phyloP scores from a whole-genome alignment of 306 rosid species.

The Amphicarpaea edgeworthii region DNA sequence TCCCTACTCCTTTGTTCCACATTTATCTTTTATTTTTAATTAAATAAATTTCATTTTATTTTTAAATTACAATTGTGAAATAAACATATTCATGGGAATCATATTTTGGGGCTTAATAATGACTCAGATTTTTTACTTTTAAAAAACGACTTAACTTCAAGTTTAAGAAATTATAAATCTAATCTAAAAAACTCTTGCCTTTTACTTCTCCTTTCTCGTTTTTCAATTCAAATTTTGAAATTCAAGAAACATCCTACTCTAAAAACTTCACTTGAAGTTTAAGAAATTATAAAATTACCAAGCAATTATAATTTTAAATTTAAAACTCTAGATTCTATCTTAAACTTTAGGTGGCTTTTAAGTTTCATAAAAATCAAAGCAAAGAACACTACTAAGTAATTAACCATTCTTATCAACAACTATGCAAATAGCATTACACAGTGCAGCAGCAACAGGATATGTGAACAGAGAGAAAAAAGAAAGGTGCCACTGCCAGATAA shows the following conservation, averaged over 20 bases:
- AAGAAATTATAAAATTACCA: too few relatives aligned
- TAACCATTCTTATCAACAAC: not conserved
- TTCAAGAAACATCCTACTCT: not conserved
- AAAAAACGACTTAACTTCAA: too few relatives aligned
- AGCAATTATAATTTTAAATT: not conserved
- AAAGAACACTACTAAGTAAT: not conserved
- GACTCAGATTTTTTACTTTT: too few relatives aligned
- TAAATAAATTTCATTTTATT: too few relatives aligned
- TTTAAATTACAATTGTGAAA: too few relatives aligned
- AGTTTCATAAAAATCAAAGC: not conserved
- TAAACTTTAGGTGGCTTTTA: not conserved
- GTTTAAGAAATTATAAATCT: too few relatives aligned
- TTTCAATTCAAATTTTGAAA: not conserved
- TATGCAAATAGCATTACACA: not conserved
- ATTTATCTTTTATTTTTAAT: too few relatives aligned
- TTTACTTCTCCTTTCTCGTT: not conserved
- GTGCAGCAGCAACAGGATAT: not conserved
- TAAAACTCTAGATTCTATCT: not conserved
- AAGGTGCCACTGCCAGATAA: not conserved
- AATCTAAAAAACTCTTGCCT: not conserved
- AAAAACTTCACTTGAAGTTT: too few relatives aligned
- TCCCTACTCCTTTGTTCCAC: too few relatives aligned
- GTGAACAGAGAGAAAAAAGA: not conserved
- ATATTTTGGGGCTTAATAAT: too few relatives aligned
- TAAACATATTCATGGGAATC: too few relatives aligned